These are phyloP conservation scores for Wickerhamomyces canadensis DNA, from an alignment of 805 yeast species.

Conservation along the genomic window DNA sequence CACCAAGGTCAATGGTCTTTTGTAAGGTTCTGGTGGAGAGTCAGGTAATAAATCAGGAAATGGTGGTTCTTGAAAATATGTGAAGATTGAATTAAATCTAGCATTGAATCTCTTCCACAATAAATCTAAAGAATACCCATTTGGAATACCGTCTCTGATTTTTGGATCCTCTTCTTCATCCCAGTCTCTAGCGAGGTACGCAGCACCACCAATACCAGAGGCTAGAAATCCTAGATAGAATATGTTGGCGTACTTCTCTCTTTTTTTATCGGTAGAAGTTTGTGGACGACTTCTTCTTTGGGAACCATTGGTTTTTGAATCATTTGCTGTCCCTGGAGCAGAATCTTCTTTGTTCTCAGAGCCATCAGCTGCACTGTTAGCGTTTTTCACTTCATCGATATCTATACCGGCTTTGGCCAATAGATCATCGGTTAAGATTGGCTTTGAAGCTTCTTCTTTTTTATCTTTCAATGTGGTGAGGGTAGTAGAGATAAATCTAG, in stretches of 20 bases:
- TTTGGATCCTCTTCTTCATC: constrained; percentile 70
- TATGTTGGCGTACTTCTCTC: constrained; percentile 76
- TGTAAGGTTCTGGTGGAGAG: constrained; percentile 82
- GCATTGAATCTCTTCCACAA: constrained; percentile 66
- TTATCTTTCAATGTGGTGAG: constrained; percentile 9
- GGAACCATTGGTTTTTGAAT: neutral
- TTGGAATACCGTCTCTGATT: constrained; percentile 43
- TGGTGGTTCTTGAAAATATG: constrained; percentile 88
- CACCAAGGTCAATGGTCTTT: constrained; percentile 88
- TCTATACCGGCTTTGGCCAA: constrained; percentile 83
- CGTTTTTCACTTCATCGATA: constrained; percentile 28
- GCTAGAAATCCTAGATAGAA: constrained; percentile 55
- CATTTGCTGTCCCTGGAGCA: constrained; percentile 5
- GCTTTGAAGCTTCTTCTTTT: constrained; percentile 29
- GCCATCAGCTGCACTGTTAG: constrained; percentile 13
- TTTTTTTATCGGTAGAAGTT: constrained; percentile 72
- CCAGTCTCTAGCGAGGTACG: constrained; percentile 81
- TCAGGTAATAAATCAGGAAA: constrained; percentile 92
- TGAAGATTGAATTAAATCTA: constrained; percentile 70
- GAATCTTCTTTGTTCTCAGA: constrained; percentile 23
- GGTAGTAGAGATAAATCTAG: constrained; percentile 17
- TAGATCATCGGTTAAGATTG: constrained; percentile 75
- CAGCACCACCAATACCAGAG: constrained; percentile 47
- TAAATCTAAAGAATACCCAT: constrained; percentile 62
- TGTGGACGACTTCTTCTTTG: constrained; percentile 46